Evolutionary conservation across 129 eudicot species (phyloP).

Genomic region (Chrysanthemum seticuspe): DNA sequence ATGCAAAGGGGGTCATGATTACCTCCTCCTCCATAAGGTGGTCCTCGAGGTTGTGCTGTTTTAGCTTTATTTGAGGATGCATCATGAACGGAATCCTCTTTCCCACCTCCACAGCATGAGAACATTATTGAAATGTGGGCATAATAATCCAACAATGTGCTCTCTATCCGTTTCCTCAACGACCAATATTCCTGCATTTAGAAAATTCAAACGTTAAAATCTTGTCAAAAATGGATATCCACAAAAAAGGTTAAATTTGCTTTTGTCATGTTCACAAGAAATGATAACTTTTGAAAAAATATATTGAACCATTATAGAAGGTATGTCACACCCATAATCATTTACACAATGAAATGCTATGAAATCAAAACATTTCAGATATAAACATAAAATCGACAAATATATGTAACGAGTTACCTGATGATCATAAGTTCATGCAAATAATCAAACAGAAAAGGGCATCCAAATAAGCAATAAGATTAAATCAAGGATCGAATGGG

Average conservation of each 20-base stretch:
- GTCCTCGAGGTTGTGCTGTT: conserved; percentile 60
- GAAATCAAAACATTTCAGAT: background rate
- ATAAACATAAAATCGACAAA: background rate
- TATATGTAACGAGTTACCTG: background rate
- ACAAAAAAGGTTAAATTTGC: background rate
- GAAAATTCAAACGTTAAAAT: conserved; percentile 1
- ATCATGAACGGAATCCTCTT: conserved; percentile 49
- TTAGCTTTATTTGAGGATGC: conserved; percentile 41
- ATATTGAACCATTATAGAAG: conserved; percentile 6
- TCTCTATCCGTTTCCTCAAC: conserved; percentile 2
- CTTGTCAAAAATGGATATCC: conserved; percentile 12
- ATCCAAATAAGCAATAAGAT: conserved; percentile 1
- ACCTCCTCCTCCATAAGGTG: conserved; percentile 42
- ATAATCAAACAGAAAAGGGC: conserved; percentile 7
- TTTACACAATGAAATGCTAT: conserved; percentile 2
- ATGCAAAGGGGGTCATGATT: background rate
- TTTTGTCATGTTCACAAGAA: background rate
- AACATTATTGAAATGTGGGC: conserved; percentile 45
- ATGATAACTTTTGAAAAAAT: background rate
- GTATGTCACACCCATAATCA: background rate
- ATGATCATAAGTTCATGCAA: conserved; percentile 14
- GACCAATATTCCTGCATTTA: conserved; percentile 13
- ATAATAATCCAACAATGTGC: conserved; percentile 21
- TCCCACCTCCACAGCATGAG: conserved; percentile 66
- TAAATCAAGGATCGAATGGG: conserved; percentile 8